phyloP scores from a whole-genome alignment of 495 filamentous ascomycete genomes.

The Annulohypoxylon moriforme region DNA sequence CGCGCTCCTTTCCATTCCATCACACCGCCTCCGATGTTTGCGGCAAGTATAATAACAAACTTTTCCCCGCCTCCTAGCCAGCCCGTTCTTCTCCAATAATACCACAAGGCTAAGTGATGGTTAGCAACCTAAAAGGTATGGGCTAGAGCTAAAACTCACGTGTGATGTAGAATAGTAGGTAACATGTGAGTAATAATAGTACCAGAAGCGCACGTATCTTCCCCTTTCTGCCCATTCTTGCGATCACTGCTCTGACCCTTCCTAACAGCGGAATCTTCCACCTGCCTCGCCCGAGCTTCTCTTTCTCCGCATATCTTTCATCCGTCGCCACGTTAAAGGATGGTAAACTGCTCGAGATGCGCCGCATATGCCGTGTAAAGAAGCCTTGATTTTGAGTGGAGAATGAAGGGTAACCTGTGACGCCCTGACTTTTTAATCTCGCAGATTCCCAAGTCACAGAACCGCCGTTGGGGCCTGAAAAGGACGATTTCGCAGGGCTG shows the following conservation, averaged over 20 bases:
- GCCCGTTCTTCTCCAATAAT: slow-evolving; percentile 59
- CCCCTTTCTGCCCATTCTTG: slow-evolving; percentile 58
- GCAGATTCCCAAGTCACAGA: slow-evolving; percentile 86
- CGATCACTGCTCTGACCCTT: slow-evolving; percentile 50
- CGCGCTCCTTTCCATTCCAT: slow-evolving; percentile 99
- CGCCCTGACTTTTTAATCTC: slow-evolving; percentile 75
- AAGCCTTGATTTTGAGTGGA: slow-evolving; percentile 81
- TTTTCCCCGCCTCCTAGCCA: slow-evolving; percentile 85
- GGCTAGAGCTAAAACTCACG: slow-evolving; percentile 61
- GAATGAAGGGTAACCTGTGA: slow-evolving; percentile 80
- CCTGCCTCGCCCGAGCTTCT: slow-evolving; percentile 70
- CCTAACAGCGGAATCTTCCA: slow-evolving; percentile 58
- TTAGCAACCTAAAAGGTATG: slow-evolving; percentile 19
- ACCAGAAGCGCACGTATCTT: slow-evolving; percentile 70
- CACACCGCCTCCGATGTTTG: slow-evolving; percentile 94
- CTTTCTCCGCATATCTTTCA: slow-evolving; percentile 74
- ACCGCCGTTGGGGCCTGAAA: slow-evolving; percentile 63
- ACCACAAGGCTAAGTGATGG: slow-evolving; percentile 52
- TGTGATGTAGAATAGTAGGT: slow-evolving; percentile 74
- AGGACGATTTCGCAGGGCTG: slow-evolving; percentile 65
- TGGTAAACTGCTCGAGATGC: slow-evolving; percentile 77
- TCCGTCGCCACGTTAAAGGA: slow-evolving; percentile 65
- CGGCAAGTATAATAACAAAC: slow-evolving; percentile 91
- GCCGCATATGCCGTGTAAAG: slow-evolving; percentile 81
- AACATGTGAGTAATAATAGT: slow-evolving; percentile 68